A percentile compares a stretch with the other conserved stretches of the same genome.
Evolutionary conservation across 176 grass and related monocot species (phyloP).

Genomic region (Hordeum marinum): DNA sequence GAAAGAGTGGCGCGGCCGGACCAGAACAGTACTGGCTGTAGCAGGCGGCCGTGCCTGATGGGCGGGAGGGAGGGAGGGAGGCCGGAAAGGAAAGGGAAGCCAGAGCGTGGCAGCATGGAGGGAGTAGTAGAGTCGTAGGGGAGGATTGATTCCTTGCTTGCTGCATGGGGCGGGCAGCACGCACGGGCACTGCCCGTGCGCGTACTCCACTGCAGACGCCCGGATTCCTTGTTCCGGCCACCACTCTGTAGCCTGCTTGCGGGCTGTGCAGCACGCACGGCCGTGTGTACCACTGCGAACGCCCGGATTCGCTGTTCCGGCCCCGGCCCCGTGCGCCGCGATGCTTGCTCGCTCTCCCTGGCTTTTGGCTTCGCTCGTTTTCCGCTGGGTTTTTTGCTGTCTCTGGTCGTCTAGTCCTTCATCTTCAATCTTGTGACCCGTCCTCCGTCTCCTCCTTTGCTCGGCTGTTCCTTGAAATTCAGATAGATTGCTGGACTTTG

Average conservation of each 20-base stretch:
- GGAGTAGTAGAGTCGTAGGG: too few species aligned
- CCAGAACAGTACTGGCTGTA: constrained; percentile 37
- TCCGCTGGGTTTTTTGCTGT: not conserved
- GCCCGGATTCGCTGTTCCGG: constrained; percentile 44
- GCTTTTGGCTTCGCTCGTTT: not conserved
- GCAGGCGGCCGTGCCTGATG: constrained; percentile 26
- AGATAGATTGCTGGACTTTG: too few species aligned
- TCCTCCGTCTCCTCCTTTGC: not conserved
- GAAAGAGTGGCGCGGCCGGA: constrained; percentile 33
- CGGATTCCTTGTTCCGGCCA: not conserved
- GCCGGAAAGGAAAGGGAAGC: not conserved
- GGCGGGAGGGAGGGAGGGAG: too few species aligned
- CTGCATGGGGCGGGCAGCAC: not conserved
- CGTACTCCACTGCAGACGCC: not conserved
- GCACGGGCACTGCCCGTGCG: constrained; percentile 23
- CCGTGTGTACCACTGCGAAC: not conserved
- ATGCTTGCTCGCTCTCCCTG: not conserved
- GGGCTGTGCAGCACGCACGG: too few species aligned
- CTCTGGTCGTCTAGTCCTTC: not conserved
- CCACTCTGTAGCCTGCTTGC: not conserved
- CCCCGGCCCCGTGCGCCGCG: not conserved
- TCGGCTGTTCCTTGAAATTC: too few species aligned
- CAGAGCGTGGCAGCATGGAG: too few species aligned
- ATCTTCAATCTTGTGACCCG: not conserved
- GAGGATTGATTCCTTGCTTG: not conserved